Evolutionary conservation across 2,329 filamentous ascomycete species (phyloP).

Genomic region (Aspergillus neoniger): DNA sequence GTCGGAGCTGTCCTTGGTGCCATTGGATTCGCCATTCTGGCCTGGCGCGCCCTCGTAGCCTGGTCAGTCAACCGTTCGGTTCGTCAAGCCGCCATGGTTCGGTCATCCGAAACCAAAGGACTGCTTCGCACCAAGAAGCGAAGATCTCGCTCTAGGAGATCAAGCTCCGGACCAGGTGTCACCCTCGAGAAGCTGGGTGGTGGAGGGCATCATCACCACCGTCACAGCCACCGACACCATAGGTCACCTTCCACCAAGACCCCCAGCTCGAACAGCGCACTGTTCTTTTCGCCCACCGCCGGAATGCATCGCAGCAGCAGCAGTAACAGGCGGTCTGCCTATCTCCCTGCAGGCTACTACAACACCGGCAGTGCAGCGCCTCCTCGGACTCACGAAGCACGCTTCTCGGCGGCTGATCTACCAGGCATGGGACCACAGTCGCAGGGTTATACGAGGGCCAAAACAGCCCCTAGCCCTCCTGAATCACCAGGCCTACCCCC

Average conservation of each 20-base stretch:
- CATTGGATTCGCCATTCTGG: constrained; percentile 75
- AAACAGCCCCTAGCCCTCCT: constrained; percentile 60
- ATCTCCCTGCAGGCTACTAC: constrained; percentile 90
- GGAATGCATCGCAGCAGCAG: constrained; percentile 53
- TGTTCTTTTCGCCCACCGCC: constrained; percentile 95
- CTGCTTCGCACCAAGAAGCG: constrained; percentile 54
- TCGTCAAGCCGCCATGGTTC: constrained; percentile 76
- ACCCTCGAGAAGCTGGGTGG: constrained; percentile 55
- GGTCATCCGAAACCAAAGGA: constrained; percentile 71
- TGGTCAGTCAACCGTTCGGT: constrained; percentile 92
- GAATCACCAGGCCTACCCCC: constrained; percentile 62
- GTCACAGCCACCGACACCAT: constrained; percentile 40
- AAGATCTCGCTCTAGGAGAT: constrained; percentile 27
- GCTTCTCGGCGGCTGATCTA: constrained; percentile 58
- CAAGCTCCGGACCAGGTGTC: constrained; percentile 41
- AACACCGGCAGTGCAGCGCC: constrained; percentile 64
- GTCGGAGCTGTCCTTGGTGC: constrained; percentile 87
- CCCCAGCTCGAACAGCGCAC: constrained; percentile 64
- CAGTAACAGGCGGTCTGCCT: constrained; percentile 70
- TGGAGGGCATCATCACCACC: constrained; percentile 23
- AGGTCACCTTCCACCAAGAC: constrained; percentile 30
- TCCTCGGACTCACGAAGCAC: constrained; percentile 39
- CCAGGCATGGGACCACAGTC: constrained; percentile 64
- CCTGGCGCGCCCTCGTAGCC: constrained; percentile 85
- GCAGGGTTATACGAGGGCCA: constrained; percentile 52